Evolutionary conservation across 1,284 basidiomycete species (phyloP), one percentile per base, ranked within the genome.

Genomic region (Fomitopsis pinicola): DNA sequence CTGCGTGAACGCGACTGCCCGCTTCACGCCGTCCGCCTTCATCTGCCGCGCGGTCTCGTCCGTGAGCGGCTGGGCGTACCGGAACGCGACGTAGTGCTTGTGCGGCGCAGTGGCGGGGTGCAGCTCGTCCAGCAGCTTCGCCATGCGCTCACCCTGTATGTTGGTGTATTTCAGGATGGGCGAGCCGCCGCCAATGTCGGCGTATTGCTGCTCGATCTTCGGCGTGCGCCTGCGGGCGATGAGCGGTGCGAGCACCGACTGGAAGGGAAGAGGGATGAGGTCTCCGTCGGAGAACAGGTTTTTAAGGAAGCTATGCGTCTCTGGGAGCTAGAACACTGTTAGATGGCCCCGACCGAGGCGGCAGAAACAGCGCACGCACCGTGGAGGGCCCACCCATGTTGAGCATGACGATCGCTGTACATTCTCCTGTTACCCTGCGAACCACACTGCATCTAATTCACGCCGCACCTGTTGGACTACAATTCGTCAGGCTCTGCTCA

Each of bases 301-400:
- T 66, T 88, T 94, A 64, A 99, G 84, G 75, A 98, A 99, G 76
- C 89, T 86, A 71, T 93, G 81, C 5, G 95, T 95, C 78, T 95
- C 93, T 28, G 87, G 77, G 50, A 94, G 87, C 92, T 94, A 42
- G 35, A 42, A 44, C 8, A 26, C 46, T 30, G 36, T 33, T 30
- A 55, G 57, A 28, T 48, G n/a, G 55, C 17, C n/a, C 12, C 17
- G 42, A 42, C 22, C 5, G 38, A 12, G 3, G 38, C n/a, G 36
- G 38, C n/a, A 40, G 48, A 52, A 19, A 58, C 17, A 33, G 33
- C 5, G 26, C n/a, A 62, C 87, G 69, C 72, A 94, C 94, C 56
- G 94, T 97, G 45, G 91, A 87, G 10, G 97, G 97, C 0, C 97
- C 97, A 53, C 97, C 97, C 97, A 99, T 98, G 77, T 98, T 99